phyloP scores from a whole-genome alignment of 805 yeast species.

The Starmerella stigmatis region DNA sequence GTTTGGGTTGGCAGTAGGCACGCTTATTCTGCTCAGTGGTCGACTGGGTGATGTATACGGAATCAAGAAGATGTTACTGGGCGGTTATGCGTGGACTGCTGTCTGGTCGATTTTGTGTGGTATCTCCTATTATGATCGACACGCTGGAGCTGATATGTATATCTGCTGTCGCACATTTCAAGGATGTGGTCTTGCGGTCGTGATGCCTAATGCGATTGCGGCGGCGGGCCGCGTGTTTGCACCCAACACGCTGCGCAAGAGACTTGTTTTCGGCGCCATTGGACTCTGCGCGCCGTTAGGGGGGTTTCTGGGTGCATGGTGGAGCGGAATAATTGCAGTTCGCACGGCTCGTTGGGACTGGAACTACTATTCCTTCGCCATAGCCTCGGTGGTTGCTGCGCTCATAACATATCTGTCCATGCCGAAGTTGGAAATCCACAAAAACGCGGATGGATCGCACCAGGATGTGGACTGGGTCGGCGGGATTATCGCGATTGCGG shows the following conservation, averaged over 20 bases:
- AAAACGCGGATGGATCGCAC: constrained; percentile 7
- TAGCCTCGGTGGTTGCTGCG: constrained; percentile 19
- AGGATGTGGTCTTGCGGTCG: constrained; percentile 53
- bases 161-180: constrained; percentile 46
- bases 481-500: constrained; percentile 46
- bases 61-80: constrained; percentile 41
- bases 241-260: constrained; percentile 32
- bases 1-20: constrained; percentile 60
- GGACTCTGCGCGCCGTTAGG: constrained; percentile 60
- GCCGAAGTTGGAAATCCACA: constrained; percentile 13
- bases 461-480: constrained; percentile 46
- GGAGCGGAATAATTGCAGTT: constrained; percentile 28
- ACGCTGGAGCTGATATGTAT: constrained; percentile 22
- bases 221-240: constrained; percentile 35
- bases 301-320: constrained; percentile 44
- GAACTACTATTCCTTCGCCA: constrained; percentile 39
- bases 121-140: constrained; percentile 39
- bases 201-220: constrained; percentile 53
- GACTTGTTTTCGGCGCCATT: constrained; percentile 44
- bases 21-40: constrained; percentile 60
- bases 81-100: constrained; percentile 47
- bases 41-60: constrained; percentile 66
- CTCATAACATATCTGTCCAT: constrained; percentile 9
- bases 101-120: constrained; percentile 57
- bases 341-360: constrained; percentile 22